Conservation (phyloP, 805 yeast species). For the Sporopachydermia lactativora region DNA sequence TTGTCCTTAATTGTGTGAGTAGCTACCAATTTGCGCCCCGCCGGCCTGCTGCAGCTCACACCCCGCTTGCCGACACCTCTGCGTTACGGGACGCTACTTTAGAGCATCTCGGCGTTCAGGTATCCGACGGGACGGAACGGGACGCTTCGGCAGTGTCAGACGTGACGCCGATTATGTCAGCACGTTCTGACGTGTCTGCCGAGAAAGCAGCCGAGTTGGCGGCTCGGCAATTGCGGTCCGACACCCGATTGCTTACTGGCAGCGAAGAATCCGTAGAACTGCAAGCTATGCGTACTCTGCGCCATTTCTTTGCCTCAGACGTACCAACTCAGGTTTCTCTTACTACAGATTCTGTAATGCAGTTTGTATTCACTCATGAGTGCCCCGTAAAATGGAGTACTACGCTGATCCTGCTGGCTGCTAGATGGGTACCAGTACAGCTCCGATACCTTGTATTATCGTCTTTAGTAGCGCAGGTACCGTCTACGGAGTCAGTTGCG, state of each 20-base stretch:
- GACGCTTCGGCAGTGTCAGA: not conserved
- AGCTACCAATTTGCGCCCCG: not conserved
- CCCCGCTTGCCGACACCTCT: not conserved
- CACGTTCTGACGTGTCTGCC: not conserved
- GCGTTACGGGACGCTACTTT: not conserved
- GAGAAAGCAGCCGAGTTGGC: not conserved
- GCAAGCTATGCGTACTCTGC: constrained; percentile 5
- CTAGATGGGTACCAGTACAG: constrained; percentile 73
- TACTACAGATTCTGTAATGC: constrained; percentile 39
- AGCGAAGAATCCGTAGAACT: constrained; percentile 12
- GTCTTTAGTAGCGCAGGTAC: constrained; percentile 24
- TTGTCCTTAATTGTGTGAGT: not conserved
- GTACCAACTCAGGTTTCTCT: constrained; percentile 41
- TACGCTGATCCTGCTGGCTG: constrained; percentile 44
- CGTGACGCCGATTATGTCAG: not conserved
- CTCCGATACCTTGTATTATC: constrained; percentile 51
- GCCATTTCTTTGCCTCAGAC: not conserved
- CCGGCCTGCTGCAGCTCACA: not conserved
- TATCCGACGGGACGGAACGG: not conserved
- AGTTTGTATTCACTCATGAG: constrained; percentile 23
- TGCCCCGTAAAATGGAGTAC: constrained; percentile 32
- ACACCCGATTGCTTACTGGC: not conserved
- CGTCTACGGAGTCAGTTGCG: constrained; percentile 13
- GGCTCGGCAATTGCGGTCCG: not conserved
- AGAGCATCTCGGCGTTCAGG: not conserved